Percentiles rank a stretch among this genome's conserved stretches.
Conservation (phyloP, 1,284 basidiomycete genomes). For the Ustilago bromivora region DNA sequence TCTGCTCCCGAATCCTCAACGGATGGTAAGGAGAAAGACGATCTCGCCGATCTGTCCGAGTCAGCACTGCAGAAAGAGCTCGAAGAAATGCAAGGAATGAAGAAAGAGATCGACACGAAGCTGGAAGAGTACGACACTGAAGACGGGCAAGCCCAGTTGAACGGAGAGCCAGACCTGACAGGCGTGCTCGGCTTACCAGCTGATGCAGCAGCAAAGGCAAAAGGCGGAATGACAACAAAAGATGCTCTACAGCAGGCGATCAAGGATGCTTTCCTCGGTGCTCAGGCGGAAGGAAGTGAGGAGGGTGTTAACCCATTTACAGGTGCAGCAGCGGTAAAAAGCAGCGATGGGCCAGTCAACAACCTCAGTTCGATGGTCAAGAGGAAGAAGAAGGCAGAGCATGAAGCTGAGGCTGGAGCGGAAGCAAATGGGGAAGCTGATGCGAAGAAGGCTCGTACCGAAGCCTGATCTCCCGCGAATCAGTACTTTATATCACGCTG, state of each 20-base stretch:
- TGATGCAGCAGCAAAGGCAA: slow-evolving; percentile 21
- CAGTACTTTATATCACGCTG: not conserved
- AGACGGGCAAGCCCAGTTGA: slow-evolving; percentile 50
- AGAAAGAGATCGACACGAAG: slow-evolving; percentile 63
- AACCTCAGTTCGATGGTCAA: slow-evolving; percentile 62
- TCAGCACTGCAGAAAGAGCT: slow-evolving; percentile 51
- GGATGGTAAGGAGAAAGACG: slow-evolving; percentile 47
- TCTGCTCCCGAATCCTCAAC: slow-evolving; percentile 9
- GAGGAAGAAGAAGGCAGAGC: slow-evolving; percentile 57
- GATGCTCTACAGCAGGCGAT: slow-evolving; percentile 64
- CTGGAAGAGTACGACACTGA: slow-evolving; percentile 61
- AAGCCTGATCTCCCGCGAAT: slow-evolving; percentile 11
- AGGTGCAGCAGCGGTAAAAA: slow-evolving; percentile 16
- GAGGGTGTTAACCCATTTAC: slow-evolving; percentile 30
- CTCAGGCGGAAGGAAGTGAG: slow-evolving; percentile 25
- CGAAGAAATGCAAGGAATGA: slow-evolving; percentile 59
- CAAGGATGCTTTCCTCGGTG: slow-evolving; percentile 64
- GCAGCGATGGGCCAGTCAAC: slow-evolving; percentile 52
- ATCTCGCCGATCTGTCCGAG: slow-evolving; percentile 48
- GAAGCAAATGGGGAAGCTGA: slow-evolving; percentile 16
- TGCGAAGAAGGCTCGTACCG: slow-evolving; percentile 44
- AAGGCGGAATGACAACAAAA: slow-evolving; percentile 37
- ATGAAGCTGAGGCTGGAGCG: slow-evolving; percentile 10
- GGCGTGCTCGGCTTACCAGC: slow-evolving; percentile 37
- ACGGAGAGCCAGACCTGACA: slow-evolving; percentile 40